Conservation (phyloP, 305 asterid genomes). For the Striga hermonthica region DNA sequence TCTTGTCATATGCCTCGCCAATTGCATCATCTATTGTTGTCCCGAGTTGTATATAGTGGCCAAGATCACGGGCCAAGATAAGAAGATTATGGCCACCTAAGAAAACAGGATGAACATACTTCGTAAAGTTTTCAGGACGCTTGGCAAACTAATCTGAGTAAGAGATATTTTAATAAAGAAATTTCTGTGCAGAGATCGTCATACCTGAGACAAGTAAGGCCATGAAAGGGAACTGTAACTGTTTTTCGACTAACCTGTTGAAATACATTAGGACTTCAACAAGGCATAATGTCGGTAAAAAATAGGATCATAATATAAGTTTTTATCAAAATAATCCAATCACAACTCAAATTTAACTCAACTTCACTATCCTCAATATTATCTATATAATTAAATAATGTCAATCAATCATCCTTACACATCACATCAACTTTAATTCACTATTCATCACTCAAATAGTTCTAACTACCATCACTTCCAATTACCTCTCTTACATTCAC, state of each 20-base stretch:
- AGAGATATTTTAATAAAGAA: constrained; percentile 18
- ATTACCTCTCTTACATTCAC: too few relatives aligned
- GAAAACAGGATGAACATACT: constrained; percentile 27
- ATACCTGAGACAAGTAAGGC: constrained; percentile 96
- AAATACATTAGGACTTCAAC: constrained; percentile 32
- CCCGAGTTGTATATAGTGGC: constrained; percentile 90
- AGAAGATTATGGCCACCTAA: constrained; percentile 96
- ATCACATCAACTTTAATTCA: too few relatives aligned
- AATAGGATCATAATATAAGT: too few relatives aligned
- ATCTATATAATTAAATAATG: too few relatives aligned
- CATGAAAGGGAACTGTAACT: constrained; percentile 81
- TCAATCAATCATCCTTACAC: too few relatives aligned
- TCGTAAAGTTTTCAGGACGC: constrained; percentile 24
- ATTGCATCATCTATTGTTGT: constrained; percentile 92
- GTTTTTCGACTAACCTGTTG: constrained; percentile 69
- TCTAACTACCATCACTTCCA: too few relatives aligned
- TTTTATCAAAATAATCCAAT: too few relatives aligned
- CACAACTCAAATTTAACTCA: too few relatives aligned
- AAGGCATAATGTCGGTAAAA: constrained; percentile 6
- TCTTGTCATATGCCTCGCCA: constrained; percentile 98
- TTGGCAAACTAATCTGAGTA: constrained; percentile 13
- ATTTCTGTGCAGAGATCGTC: constrained; percentile 24
- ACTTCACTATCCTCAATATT: too few relatives aligned
- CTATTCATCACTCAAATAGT: too few relatives aligned
- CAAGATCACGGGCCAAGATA: constrained; percentile 90